A percentile compares a stretch with the other conserved stretches of the same genome.
Conservation (phyloP, 441 rosid species). For the Macaranga tanarius region DNA sequence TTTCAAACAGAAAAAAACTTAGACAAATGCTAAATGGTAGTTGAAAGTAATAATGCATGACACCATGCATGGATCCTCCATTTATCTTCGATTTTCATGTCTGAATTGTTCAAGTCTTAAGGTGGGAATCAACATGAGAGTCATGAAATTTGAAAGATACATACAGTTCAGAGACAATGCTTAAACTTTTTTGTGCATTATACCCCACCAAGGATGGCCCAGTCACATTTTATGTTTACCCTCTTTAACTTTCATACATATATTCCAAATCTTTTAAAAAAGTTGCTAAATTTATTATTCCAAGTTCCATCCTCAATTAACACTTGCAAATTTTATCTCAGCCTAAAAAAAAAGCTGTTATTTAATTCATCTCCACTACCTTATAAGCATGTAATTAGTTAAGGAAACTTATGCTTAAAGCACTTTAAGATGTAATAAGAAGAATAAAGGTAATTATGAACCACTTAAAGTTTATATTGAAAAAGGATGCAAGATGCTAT, state of each 20-base stretch:
- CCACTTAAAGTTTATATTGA: neutral
- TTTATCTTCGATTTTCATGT: neutral
- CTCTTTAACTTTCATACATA: slow-evolving; percentile 26
- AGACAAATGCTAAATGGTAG: too few relatives aligned
- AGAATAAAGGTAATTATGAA: slow-evolving; percentile 14
- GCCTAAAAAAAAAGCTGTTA: neutral
- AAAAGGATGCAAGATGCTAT: neutral
- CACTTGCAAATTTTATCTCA: neutral
- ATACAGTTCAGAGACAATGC: neutral
- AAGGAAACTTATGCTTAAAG: slow-evolving; percentile 6
- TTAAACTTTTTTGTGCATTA: neutral
- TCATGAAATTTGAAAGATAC: neutral
- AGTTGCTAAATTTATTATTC: slow-evolving; percentile 26
- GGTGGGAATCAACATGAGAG: neutral
- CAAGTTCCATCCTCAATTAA: slow-evolving; percentile 12
- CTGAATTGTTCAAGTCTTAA: neutral
- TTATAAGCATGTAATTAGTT: neutral
- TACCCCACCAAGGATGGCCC: slow-evolving; percentile 18
- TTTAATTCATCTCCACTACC: slow-evolving; percentile 2
- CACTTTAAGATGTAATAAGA: slow-evolving; percentile 12
- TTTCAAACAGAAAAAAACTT: too few relatives aligned
- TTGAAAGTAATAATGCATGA: too few relatives aligned
- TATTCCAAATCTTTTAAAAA: slow-evolving; percentile 23
- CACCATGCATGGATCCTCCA: neutral
- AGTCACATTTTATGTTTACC: neutral